Evolutionary conservation across 2,329 filamentous ascomycete species (phyloP).

Genomic region (Fusarium sp.): DNA sequence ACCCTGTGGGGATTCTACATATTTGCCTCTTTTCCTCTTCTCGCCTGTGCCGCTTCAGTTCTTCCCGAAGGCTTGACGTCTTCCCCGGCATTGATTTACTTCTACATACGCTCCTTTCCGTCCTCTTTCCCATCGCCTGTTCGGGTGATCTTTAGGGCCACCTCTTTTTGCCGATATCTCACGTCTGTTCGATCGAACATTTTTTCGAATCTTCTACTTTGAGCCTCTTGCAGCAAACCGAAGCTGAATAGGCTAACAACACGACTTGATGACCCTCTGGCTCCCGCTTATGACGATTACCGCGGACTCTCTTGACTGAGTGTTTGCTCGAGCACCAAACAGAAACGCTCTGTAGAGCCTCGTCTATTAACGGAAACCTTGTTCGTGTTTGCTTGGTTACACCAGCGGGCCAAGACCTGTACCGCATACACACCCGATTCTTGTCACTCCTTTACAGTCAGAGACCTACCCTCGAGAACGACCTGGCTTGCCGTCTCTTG

Average conservation of each 20-base stretch:
- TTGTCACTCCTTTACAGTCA: constrained; percentile 33
- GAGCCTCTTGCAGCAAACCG: not conserved
- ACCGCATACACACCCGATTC: constrained; percentile 22
- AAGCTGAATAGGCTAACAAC: constrained; percentile 1
- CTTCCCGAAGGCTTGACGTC: constrained; percentile 41
- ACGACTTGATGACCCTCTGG: constrained; percentile 8
- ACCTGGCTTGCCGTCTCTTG: constrained; percentile 22
- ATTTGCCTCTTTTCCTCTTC: constrained; percentile 15
- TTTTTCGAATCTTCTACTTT: constrained; percentile 6
- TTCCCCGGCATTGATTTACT: constrained; percentile 33
- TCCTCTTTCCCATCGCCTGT: not conserved
- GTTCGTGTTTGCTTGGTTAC: constrained; percentile 31
- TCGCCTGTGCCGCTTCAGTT: constrained; percentile 14
- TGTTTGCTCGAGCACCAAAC: constrained; percentile 15
- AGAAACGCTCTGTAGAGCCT: constrained; percentile 20
- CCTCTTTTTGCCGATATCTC: constrained; percentile 3
- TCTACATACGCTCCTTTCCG: constrained; percentile 36
- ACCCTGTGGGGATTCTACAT: constrained; percentile 19
- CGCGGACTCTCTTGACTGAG: constrained; percentile 1
- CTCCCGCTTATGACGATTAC: constrained; percentile 8
- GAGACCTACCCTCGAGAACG: constrained; percentile 17
- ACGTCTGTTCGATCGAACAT: not conserved
- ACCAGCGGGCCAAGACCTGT: constrained; percentile 25
- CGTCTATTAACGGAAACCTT: constrained; percentile 14
- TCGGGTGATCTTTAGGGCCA: constrained; percentile 1